A percentile compares a stretch with the other conserved stretches of the same genome.
phyloP scores from a whole-genome alignment of 805 yeast species.

The Schizosaccharomyces pombe region DNA sequence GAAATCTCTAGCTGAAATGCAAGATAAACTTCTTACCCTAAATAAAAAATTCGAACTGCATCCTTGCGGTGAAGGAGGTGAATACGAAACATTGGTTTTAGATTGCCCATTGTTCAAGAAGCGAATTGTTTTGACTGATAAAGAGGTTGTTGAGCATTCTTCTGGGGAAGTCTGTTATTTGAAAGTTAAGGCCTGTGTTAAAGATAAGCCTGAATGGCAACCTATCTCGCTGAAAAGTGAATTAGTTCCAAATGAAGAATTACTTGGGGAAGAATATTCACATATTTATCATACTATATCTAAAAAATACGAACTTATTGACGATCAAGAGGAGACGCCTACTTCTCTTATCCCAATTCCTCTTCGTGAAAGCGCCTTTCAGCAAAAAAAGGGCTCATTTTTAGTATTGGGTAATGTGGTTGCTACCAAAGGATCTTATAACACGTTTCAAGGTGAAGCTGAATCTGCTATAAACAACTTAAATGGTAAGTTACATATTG shows the following conservation, averaged over 20 bases:
- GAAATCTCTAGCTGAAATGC: constrained; percentile 34
- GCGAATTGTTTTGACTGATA: constrained; percentile 20
- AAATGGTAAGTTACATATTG: neutral
- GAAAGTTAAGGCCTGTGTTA: constrained; percentile 29
- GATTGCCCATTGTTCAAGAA: constrained; percentile 67
- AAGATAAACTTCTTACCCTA: constrained; percentile 19
- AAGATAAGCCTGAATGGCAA: constrained; percentile 11
- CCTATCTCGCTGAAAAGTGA: neutral
- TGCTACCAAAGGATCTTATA: neutral
- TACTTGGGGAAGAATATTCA: neutral
- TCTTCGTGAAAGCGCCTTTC: neutral
- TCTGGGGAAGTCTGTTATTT: constrained; percentile 51
- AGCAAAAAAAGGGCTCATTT: neutral
- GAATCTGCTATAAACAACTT: neutral
- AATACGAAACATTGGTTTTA: constrained; percentile 76
- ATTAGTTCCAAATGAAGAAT: neutral
- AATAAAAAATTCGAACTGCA: constrained; percentile 9
- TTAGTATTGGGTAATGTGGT: neutral
- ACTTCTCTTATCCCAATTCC: neutral
- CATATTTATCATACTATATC: neutral
- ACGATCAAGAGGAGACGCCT: neutral
- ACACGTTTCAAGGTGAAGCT: neutral
- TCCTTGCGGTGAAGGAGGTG: constrained; percentile 93
- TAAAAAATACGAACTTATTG: neutral
- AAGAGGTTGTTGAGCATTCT: constrained; percentile 22